Base-by-base conservation (phyloP, 192 early-diverging fungal species). In the Coemansia sp. region DNA sequence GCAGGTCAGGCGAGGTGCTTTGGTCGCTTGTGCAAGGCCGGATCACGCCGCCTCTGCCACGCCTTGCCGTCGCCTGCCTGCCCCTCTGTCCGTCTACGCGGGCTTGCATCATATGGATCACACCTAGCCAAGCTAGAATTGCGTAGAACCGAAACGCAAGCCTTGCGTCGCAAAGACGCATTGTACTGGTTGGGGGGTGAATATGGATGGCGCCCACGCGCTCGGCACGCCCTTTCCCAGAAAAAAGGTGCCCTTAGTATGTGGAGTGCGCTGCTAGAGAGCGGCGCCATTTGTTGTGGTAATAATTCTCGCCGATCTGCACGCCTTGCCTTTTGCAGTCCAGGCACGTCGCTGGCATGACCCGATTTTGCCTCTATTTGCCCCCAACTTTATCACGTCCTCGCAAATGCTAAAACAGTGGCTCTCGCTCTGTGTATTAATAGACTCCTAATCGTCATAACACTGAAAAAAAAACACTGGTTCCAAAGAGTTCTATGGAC, bases 161-260 rank as follows among this genome's bases (percentile, higher is more conserved):
- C 51, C 51, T 31, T 54, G 51, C 51, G 51, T 31, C 16, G 51
- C 51, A 7, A 3, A 14, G 46, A 37, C 60, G 29, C 40, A 50
- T 62, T 68, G 67, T 68, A 37, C 67, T 60, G 45, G 67, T 61
- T 61, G 67, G 67, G 67, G 42, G 67, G 35, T 11, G 44, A 35
- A 31, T 17, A 68, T 45, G 41, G 37, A 37, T 39, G 36, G 50
- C 64, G 51, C 51, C 51, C 51, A 54, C 51, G 51, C 51, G 51
- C 51, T 54, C 51, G 51, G 51, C 51, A 31, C 51, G 27, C 51
- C 51, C 27, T 54, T 54, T 54, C 29, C 27, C 24, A 54, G 51
- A 31, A 54, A 54, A 31, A 27, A 14, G 27, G 4, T 31, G 51
- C 51, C 16, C 31, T 27, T 13, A 31, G n/a, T 14, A 31, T 31